Percentiles rank a stretch among this genome's conserved stretches.
These are phyloP conservation scores for Dothiorella sarmentorum DNA, from an alignment of 2,329 filamentous ascomycete species.

Conservation along the genomic window DNA sequence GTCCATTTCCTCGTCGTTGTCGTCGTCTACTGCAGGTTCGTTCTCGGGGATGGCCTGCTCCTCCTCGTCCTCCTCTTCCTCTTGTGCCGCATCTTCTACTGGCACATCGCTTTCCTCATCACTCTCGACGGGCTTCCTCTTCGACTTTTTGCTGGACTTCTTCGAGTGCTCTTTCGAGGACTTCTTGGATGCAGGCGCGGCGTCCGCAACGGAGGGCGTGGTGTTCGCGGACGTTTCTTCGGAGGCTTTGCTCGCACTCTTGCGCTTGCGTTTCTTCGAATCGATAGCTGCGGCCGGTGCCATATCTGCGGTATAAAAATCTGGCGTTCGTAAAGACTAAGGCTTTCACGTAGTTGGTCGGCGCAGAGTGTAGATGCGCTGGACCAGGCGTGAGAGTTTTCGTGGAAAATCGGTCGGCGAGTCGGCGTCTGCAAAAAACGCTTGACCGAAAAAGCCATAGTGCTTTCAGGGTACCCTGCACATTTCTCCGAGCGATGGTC, in stretches of 20 bases:
- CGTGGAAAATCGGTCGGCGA: background rate
- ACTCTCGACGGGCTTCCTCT: constrained; percentile 34
- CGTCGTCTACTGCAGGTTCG: constrained; percentile 22
- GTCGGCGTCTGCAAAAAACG: background rate
- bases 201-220: constrained; percentile 21
- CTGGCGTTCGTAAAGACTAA: background rate
- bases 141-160: constrained; percentile 41
- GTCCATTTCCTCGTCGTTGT: constrained; percentile 31
- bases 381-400: background rate
- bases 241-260: constrained; percentile 39
- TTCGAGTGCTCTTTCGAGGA: constrained; percentile 29
- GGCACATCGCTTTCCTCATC: constrained; percentile 32
- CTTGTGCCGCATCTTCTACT: constrained; percentile 25
- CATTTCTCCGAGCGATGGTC: constrained; percentile 11
- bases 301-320: constrained; percentile 27
- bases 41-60: constrained; percentile 20
- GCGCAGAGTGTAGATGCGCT: background rate
- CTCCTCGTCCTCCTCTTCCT: constrained; percentile 31
- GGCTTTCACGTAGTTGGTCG: background rate
- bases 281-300: constrained; percentile 36
- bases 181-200: constrained; percentile 34
- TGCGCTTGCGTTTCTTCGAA: constrained; percentile 48
- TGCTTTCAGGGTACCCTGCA: background rate
- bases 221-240: constrained; percentile 30
- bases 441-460: background rate